Evolutionary conservation across 805 yeast species (phyloP).

Genomic region (Maudiozyma serrabonitensis): DNA sequence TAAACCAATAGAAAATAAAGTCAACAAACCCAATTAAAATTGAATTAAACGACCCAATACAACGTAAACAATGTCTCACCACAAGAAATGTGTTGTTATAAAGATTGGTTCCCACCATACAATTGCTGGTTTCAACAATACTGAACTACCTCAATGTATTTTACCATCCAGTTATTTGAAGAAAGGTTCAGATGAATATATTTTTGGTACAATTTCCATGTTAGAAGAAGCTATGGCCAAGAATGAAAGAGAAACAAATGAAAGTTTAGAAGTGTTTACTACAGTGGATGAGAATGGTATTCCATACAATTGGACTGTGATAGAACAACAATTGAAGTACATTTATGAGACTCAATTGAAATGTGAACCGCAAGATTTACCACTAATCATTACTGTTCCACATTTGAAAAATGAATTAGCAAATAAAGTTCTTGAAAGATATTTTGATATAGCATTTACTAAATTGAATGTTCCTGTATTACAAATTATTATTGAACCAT

Average conservation of each 20-base stretch:
- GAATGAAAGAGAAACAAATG: conserved; percentile 1
- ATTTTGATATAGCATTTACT: conserved; percentile 69
- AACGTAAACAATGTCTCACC: conserved; percentile 2
- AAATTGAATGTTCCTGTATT: conserved; percentile 66
- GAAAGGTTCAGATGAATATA: conserved; percentile 9
- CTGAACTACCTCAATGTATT: conserved; percentile 50
- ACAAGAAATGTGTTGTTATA: conserved; percentile 50
- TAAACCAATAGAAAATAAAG: no score
- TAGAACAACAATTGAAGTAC: conserved; percentile 58
- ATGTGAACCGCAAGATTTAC: conserved; percentile 49
- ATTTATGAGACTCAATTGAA: conserved; percentile 44
- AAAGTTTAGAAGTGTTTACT: conserved; percentile 34
- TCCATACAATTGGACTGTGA: conserved; percentile 64
- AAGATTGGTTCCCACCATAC: conserved; percentile 59
- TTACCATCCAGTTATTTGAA: conserved; percentile 47
- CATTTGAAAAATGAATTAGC: conserved; percentile 11
- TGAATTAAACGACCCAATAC: background rate
- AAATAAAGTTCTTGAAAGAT: conserved; percentile 40
- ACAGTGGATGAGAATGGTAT: conserved; percentile 44
- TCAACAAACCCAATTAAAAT: background rate
- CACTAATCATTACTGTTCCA: conserved; percentile 43
- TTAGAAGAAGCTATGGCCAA: conserved; percentile 10
- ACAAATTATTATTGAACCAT: conserved; percentile 64
- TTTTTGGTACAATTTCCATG: conserved; percentile 26
- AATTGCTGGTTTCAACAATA: conserved; percentile 61